Base-by-base conservation (phyloP, 1,284 basidiomycete genomes). In the Puccinia hordei region DNA sequence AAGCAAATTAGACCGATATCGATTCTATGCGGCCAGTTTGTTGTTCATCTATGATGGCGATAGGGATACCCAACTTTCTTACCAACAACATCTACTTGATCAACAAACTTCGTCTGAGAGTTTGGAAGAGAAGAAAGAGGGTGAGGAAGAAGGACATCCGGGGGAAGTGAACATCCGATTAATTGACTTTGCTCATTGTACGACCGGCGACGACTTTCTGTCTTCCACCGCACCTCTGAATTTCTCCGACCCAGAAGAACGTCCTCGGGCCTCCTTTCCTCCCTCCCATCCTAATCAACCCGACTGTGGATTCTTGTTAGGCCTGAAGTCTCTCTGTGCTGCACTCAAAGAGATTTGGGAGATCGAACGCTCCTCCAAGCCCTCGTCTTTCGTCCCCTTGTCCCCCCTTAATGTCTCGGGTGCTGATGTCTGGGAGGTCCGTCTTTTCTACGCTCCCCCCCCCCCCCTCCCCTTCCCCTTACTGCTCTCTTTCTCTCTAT, bases 141-240 rank as follows among this genome's bases (percentile, higher is more conserved):
- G 91, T 84, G 90, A 91, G 4, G 87, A 98, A 79, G 91, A 92
- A 83, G 94, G 97, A 10, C 99, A 94, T 87, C 90, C 17, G 41
- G 73, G 97, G 57, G 94, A 97, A 86, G 90, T 99, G 81, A 94
- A 93, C 84, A 93, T 99, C 82, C 93, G 95, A 38, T 91, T 99
- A 80, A 97, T 99, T 81, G 96, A 99, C 86, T 99, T 99, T 87
- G 97, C 96, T 9, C 96, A 98, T 86, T 98, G 96, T 81, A 98
- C 95, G 10, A 98, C 95, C 0, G 96, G 96, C 9, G 89, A 89
- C 65, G 97, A 99, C 86, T 98, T 94, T 89, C 15, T 86, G 92
- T 76, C 90, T 91, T 13, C 85, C 69, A 1, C 35, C 76, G 49
- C 57, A 8, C 1, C 63, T 74, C 17, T 33, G 61, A 22, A 19